Conservation (phyloP, 2,329 filamentous ascomycete species). For the Huntiella savannae region DNA sequence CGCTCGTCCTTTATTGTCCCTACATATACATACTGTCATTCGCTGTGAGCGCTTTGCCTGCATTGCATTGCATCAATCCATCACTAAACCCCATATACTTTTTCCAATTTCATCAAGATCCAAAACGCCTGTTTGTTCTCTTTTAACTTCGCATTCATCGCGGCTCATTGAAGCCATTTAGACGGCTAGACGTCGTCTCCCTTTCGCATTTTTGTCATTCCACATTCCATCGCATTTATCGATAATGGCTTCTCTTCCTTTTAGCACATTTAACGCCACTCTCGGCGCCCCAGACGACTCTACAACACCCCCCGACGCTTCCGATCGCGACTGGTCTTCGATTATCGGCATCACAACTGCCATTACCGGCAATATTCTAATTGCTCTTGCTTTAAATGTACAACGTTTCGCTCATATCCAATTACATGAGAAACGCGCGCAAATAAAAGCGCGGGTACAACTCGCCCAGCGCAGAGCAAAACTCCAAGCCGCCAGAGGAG, state of each 20-base stretch:
- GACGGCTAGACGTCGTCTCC: too few relatives aligned
- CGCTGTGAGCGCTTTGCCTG: too few relatives aligned
- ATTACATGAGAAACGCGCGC: constrained; percentile 50
- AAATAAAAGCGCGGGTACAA: constrained; percentile 34
- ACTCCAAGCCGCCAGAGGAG: constrained; percentile 5
- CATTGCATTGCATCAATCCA: too few relatives aligned
- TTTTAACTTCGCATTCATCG: too few relatives aligned
- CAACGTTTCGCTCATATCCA: constrained; percentile 89
- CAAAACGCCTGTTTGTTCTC: too few relatives aligned
- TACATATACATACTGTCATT: too few relatives aligned
- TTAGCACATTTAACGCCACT: constrained; percentile 7
- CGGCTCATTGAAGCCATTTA: too few relatives aligned
- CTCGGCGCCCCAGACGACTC: constrained; percentile 2
- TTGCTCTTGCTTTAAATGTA: constrained; percentile 88
- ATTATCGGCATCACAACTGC: constrained; percentile 88
- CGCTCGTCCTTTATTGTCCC: too few relatives aligned
- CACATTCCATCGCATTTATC: neutral
- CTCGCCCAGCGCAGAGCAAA: constrained; percentile 28
- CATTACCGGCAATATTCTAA: constrained; percentile 80
- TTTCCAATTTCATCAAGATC: too few relatives aligned
- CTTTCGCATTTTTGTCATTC: too few relatives aligned
- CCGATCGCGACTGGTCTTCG: constrained; percentile 59
- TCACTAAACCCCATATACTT: too few relatives aligned
- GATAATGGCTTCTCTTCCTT: neutral
- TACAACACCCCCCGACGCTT: constrained; percentile 15